phyloP scores from a whole-genome alignment of 192 early-diverging fungal species.

The Polychytrium aggregatum region DNA sequence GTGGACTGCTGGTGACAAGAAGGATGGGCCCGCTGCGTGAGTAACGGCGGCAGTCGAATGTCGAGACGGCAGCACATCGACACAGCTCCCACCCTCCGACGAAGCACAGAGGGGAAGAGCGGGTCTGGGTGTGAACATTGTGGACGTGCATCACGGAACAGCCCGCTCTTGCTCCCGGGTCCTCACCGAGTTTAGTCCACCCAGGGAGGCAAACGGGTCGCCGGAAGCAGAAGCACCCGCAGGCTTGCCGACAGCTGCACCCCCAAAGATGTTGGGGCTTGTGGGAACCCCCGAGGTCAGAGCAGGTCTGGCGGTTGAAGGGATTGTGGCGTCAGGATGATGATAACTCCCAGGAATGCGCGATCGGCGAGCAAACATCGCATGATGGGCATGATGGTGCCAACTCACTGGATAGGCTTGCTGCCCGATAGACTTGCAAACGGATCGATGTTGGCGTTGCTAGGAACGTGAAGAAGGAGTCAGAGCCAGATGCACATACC shows the following conservation, averaged over 20 bases:
- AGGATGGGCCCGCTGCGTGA: background rate
- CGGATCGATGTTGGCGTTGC: constrained; percentile 17
- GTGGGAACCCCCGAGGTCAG: too few relatives aligned
- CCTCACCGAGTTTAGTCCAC: too few relatives aligned
- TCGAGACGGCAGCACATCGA: background rate
- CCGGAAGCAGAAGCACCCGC: background rate
- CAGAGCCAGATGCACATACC: background rate
- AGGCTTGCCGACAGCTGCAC: too few relatives aligned
- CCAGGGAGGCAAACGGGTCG: background rate
- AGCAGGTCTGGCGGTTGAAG: too few relatives aligned
- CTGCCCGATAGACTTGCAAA: constrained; percentile 14
- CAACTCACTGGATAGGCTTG: background rate
- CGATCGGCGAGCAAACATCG: background rate
- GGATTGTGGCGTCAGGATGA: too few relatives aligned
- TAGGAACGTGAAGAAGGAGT: background rate
- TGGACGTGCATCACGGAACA: background rate
- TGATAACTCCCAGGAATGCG: background rate
- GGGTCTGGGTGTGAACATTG: background rate
- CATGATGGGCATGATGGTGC: background rate
- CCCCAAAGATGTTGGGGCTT: too few relatives aligned
- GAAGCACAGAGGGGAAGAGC: background rate
- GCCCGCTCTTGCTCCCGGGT: too few relatives aligned
- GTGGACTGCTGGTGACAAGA: background rate
- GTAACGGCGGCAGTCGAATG: background rate
- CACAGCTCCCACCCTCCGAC: background rate